These are phyloP conservation scores for Celoporthe dispersa DNA, from an alignment of 2,329 filamentous ascomycete species.

Conservation along the genomic window DNA sequence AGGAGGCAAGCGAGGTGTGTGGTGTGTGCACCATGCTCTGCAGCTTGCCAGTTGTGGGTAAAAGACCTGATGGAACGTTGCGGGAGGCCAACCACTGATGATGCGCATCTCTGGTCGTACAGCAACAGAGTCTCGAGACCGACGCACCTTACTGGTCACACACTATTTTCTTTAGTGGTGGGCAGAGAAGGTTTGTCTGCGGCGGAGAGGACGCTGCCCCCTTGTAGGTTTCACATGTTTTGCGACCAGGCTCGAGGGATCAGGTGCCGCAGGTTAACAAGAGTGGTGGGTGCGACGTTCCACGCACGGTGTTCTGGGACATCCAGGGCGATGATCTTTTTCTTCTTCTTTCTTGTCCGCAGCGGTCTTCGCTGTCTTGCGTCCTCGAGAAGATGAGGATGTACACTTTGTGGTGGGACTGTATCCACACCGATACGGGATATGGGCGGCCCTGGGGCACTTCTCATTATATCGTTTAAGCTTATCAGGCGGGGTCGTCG, in stretches of 20 bases:
- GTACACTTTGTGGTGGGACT: background rate
- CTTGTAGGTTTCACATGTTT: background rate
- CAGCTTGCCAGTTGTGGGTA: background rate
- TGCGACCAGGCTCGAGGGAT: background rate
- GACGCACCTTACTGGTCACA: background rate
- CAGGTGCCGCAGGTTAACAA: background rate
- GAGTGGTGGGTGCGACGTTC: background rate
- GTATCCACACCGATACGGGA: background rate
- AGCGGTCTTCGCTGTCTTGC: background rate
- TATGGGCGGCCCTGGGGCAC: background rate
- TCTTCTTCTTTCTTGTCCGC: background rate
- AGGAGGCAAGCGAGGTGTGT: background rate
- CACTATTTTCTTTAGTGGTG: background rate
- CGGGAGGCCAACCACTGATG: background rate
- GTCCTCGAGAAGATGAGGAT: background rate
- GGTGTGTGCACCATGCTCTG: background rate
- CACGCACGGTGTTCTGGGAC: background rate
- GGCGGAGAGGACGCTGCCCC: background rate
- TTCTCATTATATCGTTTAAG: background rate
- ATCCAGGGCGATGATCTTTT: background rate
- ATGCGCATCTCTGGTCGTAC: background rate
- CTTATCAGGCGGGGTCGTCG: conserved; percentile 1
- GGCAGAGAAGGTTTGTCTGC: background rate
- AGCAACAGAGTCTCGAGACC: background rate
- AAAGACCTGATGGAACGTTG: conserved; percentile 5